Percentiles rank a stretch among this genome's conserved stretches.
Evolutionary conservation across 208 protist genomes (phyloP).

Genomic region (Naegleria gruberi): DNA sequence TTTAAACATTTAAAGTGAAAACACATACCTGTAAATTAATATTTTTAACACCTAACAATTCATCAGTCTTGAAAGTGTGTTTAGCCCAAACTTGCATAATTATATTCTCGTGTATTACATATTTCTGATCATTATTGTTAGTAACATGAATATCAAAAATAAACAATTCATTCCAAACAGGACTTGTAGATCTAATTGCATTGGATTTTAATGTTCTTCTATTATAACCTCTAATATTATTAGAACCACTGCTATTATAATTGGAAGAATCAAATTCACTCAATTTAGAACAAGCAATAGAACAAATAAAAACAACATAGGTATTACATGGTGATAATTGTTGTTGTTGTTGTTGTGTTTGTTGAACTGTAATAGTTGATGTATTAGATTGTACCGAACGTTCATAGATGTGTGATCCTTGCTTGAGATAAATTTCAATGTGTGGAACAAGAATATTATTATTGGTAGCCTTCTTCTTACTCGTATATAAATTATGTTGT

Average conservation of each 20-base stretch:
- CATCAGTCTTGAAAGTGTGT: neutral
- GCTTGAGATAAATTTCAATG: neutral
- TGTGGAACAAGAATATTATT: neutral
- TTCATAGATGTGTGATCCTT: neutral
- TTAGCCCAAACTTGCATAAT: neutral
- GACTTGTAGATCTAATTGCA: neutral
- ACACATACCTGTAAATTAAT: neutral
- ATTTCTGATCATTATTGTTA: neutral
- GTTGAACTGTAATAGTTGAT: too few relatives aligned
- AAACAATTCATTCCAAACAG: neutral
- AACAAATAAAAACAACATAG: neutral
- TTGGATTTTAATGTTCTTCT: neutral
- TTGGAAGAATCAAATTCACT: neutral
- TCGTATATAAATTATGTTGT: neutral
- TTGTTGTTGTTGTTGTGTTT: neutral
- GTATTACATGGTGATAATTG: neutral
- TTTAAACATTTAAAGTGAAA: too few relatives aligned
- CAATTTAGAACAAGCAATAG: neutral
- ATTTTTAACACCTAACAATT: neutral
- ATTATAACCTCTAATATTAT: neutral
- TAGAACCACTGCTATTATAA: neutral
- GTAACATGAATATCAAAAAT: neutral
- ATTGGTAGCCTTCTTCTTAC: neutral
- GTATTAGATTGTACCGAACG: too few relatives aligned
- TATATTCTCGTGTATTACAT: neutral